These are phyloP conservation scores for Agrostemma githago DNA, from an alignment of 148 eudicot genomes.

Conservation along the genomic window DNA sequence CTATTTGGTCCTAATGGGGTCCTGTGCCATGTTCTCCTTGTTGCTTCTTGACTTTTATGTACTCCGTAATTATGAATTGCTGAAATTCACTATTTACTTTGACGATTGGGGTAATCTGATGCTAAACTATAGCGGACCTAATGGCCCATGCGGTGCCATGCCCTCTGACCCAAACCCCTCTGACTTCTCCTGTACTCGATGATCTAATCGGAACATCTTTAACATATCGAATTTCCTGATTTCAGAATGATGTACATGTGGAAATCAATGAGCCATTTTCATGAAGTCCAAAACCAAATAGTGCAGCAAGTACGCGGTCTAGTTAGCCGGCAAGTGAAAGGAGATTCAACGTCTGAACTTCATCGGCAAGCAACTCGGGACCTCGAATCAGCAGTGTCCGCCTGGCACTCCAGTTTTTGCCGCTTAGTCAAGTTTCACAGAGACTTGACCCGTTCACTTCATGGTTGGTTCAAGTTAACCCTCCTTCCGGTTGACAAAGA, in stretches of 20 bases:
- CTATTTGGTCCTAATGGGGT: background rate
- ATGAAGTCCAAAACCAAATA: slow-evolving; percentile 83
- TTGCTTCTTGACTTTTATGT: background rate
- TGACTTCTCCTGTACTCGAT: too few relatives aligned
- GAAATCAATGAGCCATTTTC: slow-evolving; percentile 88
- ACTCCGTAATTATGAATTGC: background rate
- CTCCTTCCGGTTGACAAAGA: slow-evolving; percentile 58
- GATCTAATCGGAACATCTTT: background rate
- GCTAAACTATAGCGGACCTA: background rate
- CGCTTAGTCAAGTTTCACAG: slow-evolving; percentile 78
- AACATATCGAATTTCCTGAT: background rate
- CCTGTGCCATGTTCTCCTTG: background rate
- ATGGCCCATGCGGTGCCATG: background rate
- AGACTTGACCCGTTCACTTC: slow-evolving; percentile 76
- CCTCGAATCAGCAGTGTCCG: slow-evolving; percentile 84
- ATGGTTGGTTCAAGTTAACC: slow-evolving; percentile 86
- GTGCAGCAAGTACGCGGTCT: slow-evolving; percentile 97
- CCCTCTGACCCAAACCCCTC: background rate
- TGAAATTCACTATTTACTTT: background rate
- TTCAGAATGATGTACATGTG: slow-evolving; percentile 99
- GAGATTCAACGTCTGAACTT: slow-evolving; percentile 77
- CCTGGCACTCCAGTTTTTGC: slow-evolving; percentile 93
- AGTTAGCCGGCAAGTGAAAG: slow-evolving; percentile 47
- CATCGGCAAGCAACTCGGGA: slow-evolving; percentile 96
- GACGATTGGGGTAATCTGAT: background rate